These are phyloP conservation scores for Peniophora sp. DNA, from an alignment of 1,284 basidiomycete species.

Conservation along the genomic window DNA sequence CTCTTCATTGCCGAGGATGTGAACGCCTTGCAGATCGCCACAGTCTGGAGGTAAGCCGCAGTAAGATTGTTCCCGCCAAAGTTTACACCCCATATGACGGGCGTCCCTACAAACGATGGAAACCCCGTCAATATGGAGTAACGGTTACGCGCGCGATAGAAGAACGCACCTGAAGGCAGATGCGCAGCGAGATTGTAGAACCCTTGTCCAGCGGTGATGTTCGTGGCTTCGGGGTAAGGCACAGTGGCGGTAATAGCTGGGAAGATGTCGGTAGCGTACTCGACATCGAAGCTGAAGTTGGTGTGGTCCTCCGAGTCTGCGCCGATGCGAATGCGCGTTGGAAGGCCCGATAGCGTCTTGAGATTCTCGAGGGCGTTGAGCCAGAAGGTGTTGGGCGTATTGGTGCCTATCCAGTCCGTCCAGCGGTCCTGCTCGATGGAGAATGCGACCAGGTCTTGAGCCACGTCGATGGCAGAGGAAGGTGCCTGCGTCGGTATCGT, in stretches of 20 bases:
- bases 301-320: slow-evolving; percentile 60
- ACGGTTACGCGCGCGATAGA: background rate
- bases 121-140: background rate
- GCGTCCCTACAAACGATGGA: slow-evolving; percentile 30
- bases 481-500: slow-evolving; percentile 9
- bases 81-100: slow-evolving; percentile 68
- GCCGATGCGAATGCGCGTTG: slow-evolving; percentile 54
- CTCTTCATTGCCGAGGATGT: slow-evolving; percentile 28
- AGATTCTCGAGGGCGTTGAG: slow-evolving; percentile 50
- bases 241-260: slow-evolving; percentile 37
- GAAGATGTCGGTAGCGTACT: slow-evolving; percentile 32
- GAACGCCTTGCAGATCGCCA: slow-evolving; percentile 49
- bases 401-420: slow-evolving; percentile 53
- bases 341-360: slow-evolving; percentile 41
- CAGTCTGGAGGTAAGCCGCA: slow-evolving; percentile 48
- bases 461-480: slow-evolving; percentile 21
- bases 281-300: slow-evolving; percentile 34
- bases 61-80: slow-evolving; percentile 49
- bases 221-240: slow-evolving; percentile 58
- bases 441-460: slow-evolving; percentile 45
- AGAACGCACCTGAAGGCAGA: slow-evolving; percentile 37
- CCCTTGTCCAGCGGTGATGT: slow-evolving; percentile 48
- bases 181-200: slow-evolving; percentile 50
- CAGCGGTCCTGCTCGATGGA: slow-evolving; percentile 67
- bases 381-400: slow-evolving; percentile 44